A percentile compares a stretch with the other conserved stretches of the same genome.
These are phyloP conservation scores for Ceratocystis variospora DNA, from an alignment of 2,329 filamentous ascomycete genomes.

Conservation along the genomic window DNA sequence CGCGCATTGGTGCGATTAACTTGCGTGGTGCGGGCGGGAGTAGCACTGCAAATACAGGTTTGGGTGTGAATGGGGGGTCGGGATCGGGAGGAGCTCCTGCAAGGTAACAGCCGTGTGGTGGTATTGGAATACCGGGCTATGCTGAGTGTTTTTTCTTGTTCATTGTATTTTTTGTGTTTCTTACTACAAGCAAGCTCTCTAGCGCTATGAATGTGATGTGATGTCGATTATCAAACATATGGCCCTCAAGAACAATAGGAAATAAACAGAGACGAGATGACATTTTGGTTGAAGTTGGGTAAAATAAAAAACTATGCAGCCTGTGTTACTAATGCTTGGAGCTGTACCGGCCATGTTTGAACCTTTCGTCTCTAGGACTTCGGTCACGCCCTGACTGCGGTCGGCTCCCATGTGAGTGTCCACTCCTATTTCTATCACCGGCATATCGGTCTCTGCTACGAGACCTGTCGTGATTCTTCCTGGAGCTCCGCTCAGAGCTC, in stretches of 20 bases:
- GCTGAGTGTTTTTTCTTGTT: background rate
- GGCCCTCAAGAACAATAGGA: background rate
- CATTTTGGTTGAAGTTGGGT: too few species aligned
- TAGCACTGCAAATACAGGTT: constrained; percentile 8
- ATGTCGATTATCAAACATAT: background rate
- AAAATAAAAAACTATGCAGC: too few species aligned
- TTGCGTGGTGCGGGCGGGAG: constrained; percentile 36
- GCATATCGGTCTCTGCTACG: background rate
- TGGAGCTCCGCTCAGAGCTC: background rate
- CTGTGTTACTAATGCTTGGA: background rate
- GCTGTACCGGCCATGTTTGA: background rate
- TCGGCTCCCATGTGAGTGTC: background rate
- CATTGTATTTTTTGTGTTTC: background rate
- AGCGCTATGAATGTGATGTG: constrained; percentile 2
- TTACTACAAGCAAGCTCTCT: background rate
- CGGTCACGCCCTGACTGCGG: background rate
- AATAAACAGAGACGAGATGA: background rate
- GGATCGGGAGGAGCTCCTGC: background rate
- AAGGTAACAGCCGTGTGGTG: background rate
- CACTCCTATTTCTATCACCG: too few species aligned
- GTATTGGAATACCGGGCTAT: background rate
- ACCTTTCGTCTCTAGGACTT: background rate
- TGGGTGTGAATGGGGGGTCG: background rate
- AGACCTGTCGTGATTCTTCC: background rate
- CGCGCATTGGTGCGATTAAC: constrained; percentile 70